Base-by-base conservation (phyloP, 2,329 filamentous ascomycete genomes). In the Cladosporium sp. region DNA sequence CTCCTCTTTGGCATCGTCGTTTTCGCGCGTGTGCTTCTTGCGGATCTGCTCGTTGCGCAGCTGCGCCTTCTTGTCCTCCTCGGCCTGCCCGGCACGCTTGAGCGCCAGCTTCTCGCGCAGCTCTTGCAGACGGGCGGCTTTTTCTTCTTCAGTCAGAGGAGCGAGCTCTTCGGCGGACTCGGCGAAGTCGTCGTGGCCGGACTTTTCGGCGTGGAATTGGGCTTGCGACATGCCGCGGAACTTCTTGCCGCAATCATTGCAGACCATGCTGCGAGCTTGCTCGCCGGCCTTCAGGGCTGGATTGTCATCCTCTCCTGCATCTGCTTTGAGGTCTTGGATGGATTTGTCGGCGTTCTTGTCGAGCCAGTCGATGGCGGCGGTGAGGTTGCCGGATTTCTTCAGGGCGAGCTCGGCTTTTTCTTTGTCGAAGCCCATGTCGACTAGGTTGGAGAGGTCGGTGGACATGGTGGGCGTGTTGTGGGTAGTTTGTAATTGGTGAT, bases 91-190 rank as follows among this genome's bases (percentile, higher is more conserved):
- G 0, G 89, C 89, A 69, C 86, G 86, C 84, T 96, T 97, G 67
- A 85, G 88, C 55, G 87, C 86, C 29, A 94, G 83, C 69, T 88
- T 90, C 72, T 88, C 84, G 35, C 88, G 86, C 55, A 97, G 84
- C 72, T 95, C 91, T 35, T 87, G 83, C 3, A 99, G 84, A 72
- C 86, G 90, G n/a, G 87, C 84, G 75, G 89, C 89, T 83, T 95
- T 97, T 80, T 99, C 90, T 67, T 96, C 93, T 70, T 94, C 93
- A 0, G 93, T 97, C 73, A 99, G 81, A 0, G 94, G 92, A 3
- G 91, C 90, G 71, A 99, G 89, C 75, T 96, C 93, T 73, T 98
- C 94, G 4, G 91, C 94, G 0, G 93, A 97, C 77, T 99, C 93
- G 23, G 91, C 86, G 76, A 99, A 99, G 78, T 97, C 91, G 56